A percentile compares a stretch with the other conserved stretches of the same genome.
phyloP scores from a whole-genome alignment of 257 asterid species.

The Solanum clarkiae region DNA sequence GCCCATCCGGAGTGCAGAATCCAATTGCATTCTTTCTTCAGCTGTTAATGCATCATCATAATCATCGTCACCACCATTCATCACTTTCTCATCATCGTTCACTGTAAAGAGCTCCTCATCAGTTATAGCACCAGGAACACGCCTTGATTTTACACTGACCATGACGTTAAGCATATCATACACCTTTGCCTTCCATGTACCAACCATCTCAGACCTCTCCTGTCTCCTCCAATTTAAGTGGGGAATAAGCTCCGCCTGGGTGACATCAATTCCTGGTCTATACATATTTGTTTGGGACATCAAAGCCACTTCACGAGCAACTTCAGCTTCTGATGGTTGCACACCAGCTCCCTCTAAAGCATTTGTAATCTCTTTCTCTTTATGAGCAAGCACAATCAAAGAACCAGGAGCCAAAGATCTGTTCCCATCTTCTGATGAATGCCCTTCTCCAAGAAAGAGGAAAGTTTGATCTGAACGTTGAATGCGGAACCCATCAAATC shows the following conservation, averaged over 20 bases:
- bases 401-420: constrained; percentile 84
- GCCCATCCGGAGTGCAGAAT: constrained; percentile 83
- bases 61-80: constrained; percentile 52
- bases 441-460: constrained; percentile 92
- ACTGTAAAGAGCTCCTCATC: constrained; percentile 88
- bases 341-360: constrained; percentile 95
- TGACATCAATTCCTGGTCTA: constrained; percentile 97
- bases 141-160: constrained; percentile 94
- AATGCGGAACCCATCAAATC: constrained; percentile 95
- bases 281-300: constrained; percentile 99
- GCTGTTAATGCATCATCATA: constrained; percentile 87
- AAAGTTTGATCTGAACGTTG: constrained; percentile 96
- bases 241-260: constrained; percentile 93
- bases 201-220: constrained; percentile 91
- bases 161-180: constrained; percentile 93
- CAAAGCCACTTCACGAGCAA: constrained; percentile 90
- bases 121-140: constrained; percentile 99
- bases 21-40: constrained; percentile 85
- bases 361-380: constrained; percentile 89
- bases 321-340: constrained; percentile 95
- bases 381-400: constrained; percentile 82
- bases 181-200: constrained; percentile 91
- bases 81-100: constrained; percentile 65
- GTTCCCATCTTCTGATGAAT: constrained; percentile 53
- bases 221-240: constrained; percentile 96